phyloP scores from a whole-genome alignment of 2,329 filamentous ascomycete genomes.

The Fusarium chlamydosporum region DNA sequence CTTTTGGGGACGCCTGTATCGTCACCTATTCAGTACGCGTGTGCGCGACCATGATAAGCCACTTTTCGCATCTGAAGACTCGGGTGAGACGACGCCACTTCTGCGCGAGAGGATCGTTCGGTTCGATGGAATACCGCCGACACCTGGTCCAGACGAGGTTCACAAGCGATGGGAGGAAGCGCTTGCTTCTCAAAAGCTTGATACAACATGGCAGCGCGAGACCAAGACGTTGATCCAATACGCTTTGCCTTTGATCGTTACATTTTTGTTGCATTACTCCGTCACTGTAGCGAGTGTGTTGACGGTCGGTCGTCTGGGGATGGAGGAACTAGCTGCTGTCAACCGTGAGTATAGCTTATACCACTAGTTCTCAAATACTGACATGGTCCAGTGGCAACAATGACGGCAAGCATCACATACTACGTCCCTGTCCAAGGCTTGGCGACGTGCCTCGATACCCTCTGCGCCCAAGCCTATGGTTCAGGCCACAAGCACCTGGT shows the following conservation, averaged over 20 bases:
- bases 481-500: constrained; percentile 89
- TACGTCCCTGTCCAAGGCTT: constrained; percentile 83
- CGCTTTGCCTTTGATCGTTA: constrained; percentile 74
- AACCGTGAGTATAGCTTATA: constrained; percentile 47
- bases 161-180: constrained; percentile 78
- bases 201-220: constrained; percentile 90
- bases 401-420: constrained; percentile 83
- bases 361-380: neutral
- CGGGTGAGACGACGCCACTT: constrained; percentile 27
- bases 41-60: constrained; percentile 37
- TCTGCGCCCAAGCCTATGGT: constrained; percentile 92
- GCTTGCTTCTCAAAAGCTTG: constrained; percentile 81
- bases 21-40: constrained; percentile 31
- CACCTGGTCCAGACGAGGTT: constrained; percentile 33
- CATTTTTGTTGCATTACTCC: constrained; percentile 83
- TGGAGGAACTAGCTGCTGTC: constrained; percentile 62
- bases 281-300: constrained; percentile 82
- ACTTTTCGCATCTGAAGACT: constrained; percentile 1
- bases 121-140: constrained; percentile 28
- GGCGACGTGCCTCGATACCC: constrained; percentile 87
- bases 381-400: constrained; percentile 62
- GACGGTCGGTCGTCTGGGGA: constrained; percentile 79
- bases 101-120: neutral
- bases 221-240: constrained; percentile 81
- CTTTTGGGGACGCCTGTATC: constrained; percentile 21